phyloP scores from a whole-genome alignment of 306 rosid genomes.

The Pterocarpus macrocarpus region DNA sequence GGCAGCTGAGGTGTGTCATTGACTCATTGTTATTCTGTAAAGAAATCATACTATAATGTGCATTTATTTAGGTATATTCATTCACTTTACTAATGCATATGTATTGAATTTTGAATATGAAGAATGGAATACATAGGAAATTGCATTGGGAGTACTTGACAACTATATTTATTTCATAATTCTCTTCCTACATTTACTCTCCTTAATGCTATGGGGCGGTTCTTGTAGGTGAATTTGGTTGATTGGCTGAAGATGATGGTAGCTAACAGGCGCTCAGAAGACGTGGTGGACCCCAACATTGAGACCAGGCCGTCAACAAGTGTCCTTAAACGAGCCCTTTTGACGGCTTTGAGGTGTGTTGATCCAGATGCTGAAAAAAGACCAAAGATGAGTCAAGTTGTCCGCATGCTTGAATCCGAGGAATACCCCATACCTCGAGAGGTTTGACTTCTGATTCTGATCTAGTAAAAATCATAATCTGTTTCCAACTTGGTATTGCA shows the following conservation, averaged over 20 bases:
- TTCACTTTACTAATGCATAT: slow-evolving; percentile 19
- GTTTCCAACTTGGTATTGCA: slow-evolving; percentile 10
- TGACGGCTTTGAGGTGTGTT: slow-evolving; percentile 95
- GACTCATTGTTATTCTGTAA: background rate
- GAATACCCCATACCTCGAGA: slow-evolving; percentile 91
- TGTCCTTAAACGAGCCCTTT: slow-evolving; percentile 82
- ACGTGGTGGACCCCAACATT: slow-evolving; percentile 90
- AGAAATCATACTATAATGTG: slow-evolving; percentile 2
- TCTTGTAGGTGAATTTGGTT: slow-evolving; percentile 86
- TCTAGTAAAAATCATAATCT: background rate
- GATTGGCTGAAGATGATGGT: slow-evolving; percentile 99
- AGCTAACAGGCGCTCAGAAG: slow-evolving; percentile 85
- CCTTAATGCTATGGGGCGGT: slow-evolving; percentile 36
- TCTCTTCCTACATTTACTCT: slow-evolving; percentile 11
- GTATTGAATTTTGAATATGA: slow-evolving; percentile 12
- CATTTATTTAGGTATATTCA: slow-evolving; percentile 2
- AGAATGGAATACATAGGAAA: slow-evolving; percentile 18
- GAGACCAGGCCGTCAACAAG: slow-evolving; percentile 89
- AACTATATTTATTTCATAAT: background rate
- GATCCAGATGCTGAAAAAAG: slow-evolving; percentile 89
- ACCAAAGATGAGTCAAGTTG: slow-evolving; percentile 95
- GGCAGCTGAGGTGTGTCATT: slow-evolving; percentile 68
- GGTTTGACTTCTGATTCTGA: slow-evolving; percentile 61
- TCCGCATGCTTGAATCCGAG: slow-evolving; percentile 94
- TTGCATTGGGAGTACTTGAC: slow-evolving; percentile 17